phyloP scores from a whole-genome alignment of 2,329 filamentous ascomycete genomes.

The Fusarium paranaense region DNA sequence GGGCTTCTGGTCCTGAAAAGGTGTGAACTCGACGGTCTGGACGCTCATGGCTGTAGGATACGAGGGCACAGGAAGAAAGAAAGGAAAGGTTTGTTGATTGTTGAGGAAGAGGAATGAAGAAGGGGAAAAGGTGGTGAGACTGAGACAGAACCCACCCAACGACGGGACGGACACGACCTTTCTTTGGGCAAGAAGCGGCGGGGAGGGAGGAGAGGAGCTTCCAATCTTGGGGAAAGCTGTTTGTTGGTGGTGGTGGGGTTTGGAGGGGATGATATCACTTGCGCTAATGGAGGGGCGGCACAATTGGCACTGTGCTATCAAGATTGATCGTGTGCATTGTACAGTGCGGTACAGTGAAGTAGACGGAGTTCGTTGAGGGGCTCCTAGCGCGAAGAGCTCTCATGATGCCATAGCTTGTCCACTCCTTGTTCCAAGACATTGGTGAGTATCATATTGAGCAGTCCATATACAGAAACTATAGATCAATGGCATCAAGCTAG shows the following conservation, averaged over 20 bases:
- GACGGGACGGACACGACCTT: background rate
- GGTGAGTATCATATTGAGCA: background rate
- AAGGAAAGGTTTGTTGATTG: constrained; percentile 32
- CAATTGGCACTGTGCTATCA: constrained; percentile 36
- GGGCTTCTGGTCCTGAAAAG: constrained; percentile 97
- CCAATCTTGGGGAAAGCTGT: constrained; percentile 41
- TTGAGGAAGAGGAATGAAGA: constrained; percentile 22
- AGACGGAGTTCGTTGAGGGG: constrained; percentile 17
- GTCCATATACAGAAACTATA: background rate
- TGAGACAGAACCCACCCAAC: constrained; percentile 24
- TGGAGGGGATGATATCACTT: constrained; percentile 44
- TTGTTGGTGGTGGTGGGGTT: constrained; percentile 37
- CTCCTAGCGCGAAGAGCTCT: constrained; percentile 8
- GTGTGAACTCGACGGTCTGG: constrained; percentile 83
- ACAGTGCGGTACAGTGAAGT: constrained; percentile 21
- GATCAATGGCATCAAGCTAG: background rate
- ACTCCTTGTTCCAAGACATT: background rate
- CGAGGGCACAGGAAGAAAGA: background rate
- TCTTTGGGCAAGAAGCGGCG: constrained; percentile 5
- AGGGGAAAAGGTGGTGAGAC: constrained; percentile 13
- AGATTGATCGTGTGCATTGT: background rate
- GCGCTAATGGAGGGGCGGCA: constrained; percentile 42
- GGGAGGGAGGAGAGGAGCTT: constrained; percentile 37
- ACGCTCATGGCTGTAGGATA: constrained; percentile 68
- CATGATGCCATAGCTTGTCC: constrained; percentile 14